Conservation (phyloP, 805 yeast species). For the Saccharomycopsis sp. region DNA sequence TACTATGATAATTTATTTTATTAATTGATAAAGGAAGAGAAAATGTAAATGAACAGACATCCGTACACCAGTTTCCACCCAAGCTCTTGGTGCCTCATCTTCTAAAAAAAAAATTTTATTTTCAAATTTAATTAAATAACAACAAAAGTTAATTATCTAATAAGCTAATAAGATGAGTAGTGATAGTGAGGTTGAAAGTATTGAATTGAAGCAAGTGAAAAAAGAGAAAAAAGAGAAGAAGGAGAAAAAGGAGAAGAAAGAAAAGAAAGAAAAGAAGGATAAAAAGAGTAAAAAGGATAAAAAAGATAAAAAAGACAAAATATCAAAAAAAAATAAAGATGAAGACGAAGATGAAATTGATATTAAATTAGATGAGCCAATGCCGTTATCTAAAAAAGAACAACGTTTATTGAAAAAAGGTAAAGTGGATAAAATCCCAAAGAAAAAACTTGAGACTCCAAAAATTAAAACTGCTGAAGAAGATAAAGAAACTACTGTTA, state of each 20-base stretch:
- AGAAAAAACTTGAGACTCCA: slow-evolving; percentile 27
- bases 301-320: slow-evolving; percentile 27
- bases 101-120: no score
- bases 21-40: no score
- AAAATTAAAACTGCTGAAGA: slow-evolving; percentile 23
- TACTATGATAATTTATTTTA: no score
- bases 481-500: slow-evolving; percentile 31
- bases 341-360: slow-evolving; percentile 45
- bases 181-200: no score
- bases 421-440: slow-evolving; percentile 37
- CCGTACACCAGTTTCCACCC: no score
- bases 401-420: slow-evolving; percentile 77
- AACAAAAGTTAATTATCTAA: no score
- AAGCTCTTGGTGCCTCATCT: no score
- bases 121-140: no score
- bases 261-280: slow-evolving; percentile 21
- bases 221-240: background rate
- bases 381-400: slow-evolving; percentile 88
- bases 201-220: background rate
- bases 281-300: slow-evolving; percentile 26
- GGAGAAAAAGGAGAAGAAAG: slow-evolving; percentile 7
- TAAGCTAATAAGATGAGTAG: no score
- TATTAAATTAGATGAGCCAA: slow-evolving; percentile 56
- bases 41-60: no score
- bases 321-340: slow-evolving; percentile 26